A percentile compares a stretch with the other conserved stretches of the same genome.
These are phyloP conservation scores for Dioszegia hungarica DNA, from an alignment of 768 basidiomycete genomes.

Conservation along the genomic window DNA sequence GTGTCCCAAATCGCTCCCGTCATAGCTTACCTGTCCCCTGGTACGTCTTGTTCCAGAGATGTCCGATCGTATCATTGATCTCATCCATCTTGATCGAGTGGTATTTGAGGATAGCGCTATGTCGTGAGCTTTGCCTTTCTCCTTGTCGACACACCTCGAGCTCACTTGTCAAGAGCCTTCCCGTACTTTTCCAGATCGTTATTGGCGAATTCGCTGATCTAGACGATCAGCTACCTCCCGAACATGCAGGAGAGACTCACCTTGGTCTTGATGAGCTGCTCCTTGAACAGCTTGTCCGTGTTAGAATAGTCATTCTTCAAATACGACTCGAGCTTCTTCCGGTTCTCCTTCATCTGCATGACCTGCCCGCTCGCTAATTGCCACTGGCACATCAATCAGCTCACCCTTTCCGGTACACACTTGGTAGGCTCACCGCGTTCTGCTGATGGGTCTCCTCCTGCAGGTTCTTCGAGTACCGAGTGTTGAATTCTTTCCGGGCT, in stretches of 20 bases:
- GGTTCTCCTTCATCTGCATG: conserved; percentile 63
- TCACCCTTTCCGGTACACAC: conserved; percentile 27
- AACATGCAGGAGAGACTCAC: conserved; percentile 51
- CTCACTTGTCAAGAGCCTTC: conserved; percentile 93
- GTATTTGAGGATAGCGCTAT: conserved; percentile 96
- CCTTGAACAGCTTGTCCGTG: conserved; percentile 75
- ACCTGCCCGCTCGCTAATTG: conserved; percentile 82
- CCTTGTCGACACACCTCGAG: no score
- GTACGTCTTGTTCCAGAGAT: conserved; percentile 97
- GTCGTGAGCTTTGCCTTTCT: conserved; percentile 23
- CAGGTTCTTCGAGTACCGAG: conserved; percentile 62
- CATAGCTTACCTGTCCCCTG: conserved; percentile 78
- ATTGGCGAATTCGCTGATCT: conserved; percentile 98
- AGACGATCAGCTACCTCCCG: background rate
- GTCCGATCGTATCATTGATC: conserved; percentile 95
- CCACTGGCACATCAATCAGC: conserved; percentile 56
- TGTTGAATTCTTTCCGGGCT: conserved; percentile 77
- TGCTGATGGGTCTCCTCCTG: conserved; percentile 24
- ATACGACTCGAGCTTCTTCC: conserved; percentile 64
- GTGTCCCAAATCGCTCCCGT: background rate
- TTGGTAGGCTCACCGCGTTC: conserved; percentile 21
- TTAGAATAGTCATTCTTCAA: conserved; percentile 74
- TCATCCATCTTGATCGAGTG: conserved; percentile 98
- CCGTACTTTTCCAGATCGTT: conserved; percentile 95
- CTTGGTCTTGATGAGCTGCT: conserved; percentile 92